Evolutionary conservation across 129 eudicot species (phyloP), one percentile per base, ranked within the genome.

Genomic region (Artemisia annua): DNA sequence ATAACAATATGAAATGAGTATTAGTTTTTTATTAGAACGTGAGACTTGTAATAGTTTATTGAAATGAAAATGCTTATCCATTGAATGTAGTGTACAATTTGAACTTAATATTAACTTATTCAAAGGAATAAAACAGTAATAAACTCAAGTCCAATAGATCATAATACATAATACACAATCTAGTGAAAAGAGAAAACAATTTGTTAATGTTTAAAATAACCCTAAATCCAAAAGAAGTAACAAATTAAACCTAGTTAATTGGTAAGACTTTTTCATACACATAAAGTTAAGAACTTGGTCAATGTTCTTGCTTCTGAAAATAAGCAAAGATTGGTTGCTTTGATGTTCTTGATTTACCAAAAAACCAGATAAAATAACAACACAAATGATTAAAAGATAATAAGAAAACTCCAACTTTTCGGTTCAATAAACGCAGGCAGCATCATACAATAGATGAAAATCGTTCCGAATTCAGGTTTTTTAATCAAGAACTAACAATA

Each of bases 31-130:
- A 60, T 53, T 73, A 61, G 54, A 64, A 53, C 59, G 32, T 9
- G 54, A 49, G 14, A 52, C 30, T 24, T 69, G 35, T 15, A 30
- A 61, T 32, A 46, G 26, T 60, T n/a, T 5, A 66, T 19, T 32
- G 75, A 50, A 64, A 57, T 67, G 35, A 14, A 58, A 20, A 48
- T 26, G 52, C 49, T 59, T 76, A 76, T 76, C 62, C 61, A 60
- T 48, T 76, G 69, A 67, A 68, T 59, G n/a, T 58, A 69, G 53
- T 77, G 56, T 50, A 28, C 71, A 61, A 70, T 32, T 50, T 77
- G 65, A 70, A 77, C 74, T 56, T 30, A 9, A 13, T 51, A 5
- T 17, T 8, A 18, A 19, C 22, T 18, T 22, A 68, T 22, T 60
- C 43, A 48, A 13, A 28, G 4, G 28, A 17, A 52, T 60, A 69